These are phyloP conservation scores for Penicillium sp. DNA, from an alignment of 2,329 filamentous ascomycete genomes.

Conservation along the genomic window DNA sequence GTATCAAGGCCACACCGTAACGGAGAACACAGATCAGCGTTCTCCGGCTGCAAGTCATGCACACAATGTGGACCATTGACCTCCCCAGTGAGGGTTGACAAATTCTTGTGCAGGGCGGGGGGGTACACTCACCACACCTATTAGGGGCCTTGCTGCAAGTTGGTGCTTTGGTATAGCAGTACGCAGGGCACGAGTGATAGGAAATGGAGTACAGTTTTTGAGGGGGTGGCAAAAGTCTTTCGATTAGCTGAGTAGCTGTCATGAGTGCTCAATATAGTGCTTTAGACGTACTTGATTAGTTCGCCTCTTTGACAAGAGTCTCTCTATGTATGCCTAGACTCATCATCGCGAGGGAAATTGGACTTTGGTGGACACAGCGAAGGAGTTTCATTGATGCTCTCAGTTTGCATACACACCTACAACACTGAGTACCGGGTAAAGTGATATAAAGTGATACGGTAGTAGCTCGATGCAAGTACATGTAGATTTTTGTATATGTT, in stretches of 20 bases:
- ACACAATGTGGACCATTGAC: conserved; percentile 10
- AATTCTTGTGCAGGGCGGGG: conserved; percentile 16
- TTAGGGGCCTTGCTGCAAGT: not conserved
- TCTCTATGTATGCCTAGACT: too few relatives aligned
- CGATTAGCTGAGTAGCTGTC: too few relatives aligned
- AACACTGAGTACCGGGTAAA: conserved; percentile 11
- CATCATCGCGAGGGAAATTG: too few relatives aligned
- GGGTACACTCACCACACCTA: not conserved
- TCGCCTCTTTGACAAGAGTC: not conserved
- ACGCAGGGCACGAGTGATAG: not conserved
- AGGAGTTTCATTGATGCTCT: not conserved
- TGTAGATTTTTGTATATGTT: not conserved
- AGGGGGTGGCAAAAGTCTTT: not conserved
- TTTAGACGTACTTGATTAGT: conserved; percentile 1
- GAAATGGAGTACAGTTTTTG: not conserved
- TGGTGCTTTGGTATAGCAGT: too few relatives aligned
- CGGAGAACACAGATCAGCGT: conserved; percentile 18
- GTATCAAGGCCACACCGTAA: conserved; percentile 6
- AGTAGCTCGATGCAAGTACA: not conserved
- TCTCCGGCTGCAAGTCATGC: conserved; percentile 23
- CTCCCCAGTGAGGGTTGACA: conserved; percentile 10
- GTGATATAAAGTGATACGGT: not conserved
- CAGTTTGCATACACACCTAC: not conserved
- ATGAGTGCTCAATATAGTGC: not conserved
- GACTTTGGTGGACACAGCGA: too few relatives aligned